Percentiles rank a stretch among this genome's conserved stretches.
phyloP scores from a whole-genome alignment of 176 grass and related monocot species.

The Oryza coarctata region DNA sequence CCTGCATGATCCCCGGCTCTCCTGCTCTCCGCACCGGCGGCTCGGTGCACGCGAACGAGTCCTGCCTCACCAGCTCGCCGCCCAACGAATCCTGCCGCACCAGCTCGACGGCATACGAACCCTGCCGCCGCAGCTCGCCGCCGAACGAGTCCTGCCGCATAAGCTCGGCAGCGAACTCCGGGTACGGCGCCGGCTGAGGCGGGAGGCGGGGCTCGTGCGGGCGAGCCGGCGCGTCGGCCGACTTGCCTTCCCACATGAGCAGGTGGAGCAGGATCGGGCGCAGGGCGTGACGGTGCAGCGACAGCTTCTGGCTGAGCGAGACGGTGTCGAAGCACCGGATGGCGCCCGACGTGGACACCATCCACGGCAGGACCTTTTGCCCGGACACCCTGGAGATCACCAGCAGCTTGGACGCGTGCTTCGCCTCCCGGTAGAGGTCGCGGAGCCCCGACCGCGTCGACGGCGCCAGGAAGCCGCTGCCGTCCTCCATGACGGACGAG shows the following conservation, averaged over 20 bases:
- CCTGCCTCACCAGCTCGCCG: conserved; percentile 53
- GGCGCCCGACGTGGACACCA: conserved; percentile 73
- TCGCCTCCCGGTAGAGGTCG: conserved; percentile 78
- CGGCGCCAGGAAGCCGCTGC: conserved; percentile 44
- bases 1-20: conserved; percentile 44
- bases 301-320: conserved; percentile 93
- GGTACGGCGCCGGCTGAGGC: neutral
- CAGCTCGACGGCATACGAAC: neutral
- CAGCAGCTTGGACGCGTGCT: conserved; percentile 64
- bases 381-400: conserved; percentile 89
- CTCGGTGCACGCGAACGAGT: conserved; percentile 48
- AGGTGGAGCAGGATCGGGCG: conserved; percentile 81
- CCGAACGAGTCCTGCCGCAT: neutral
- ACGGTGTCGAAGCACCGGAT: conserved; percentile 96
- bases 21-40: neutral
- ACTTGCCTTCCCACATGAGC: conserved; percentile 65
- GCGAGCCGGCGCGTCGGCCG: neutral
- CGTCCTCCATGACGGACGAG: conserved; percentile 72
- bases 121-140: neutral
- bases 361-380: conserved; percentile 81
- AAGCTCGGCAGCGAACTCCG: neutral
- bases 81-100: neutral
- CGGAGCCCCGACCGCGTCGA: conserved; percentile 87
- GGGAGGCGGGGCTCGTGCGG: neutral
- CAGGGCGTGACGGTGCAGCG: conserved; percentile 81